Percentiles rank a stretch among this genome's conserved stretches.
These are phyloP conservation scores for Boletus semigastroideus DNA, from an alignment of 1,284 basidiomycete species.

Conservation along the genomic window DNA sequence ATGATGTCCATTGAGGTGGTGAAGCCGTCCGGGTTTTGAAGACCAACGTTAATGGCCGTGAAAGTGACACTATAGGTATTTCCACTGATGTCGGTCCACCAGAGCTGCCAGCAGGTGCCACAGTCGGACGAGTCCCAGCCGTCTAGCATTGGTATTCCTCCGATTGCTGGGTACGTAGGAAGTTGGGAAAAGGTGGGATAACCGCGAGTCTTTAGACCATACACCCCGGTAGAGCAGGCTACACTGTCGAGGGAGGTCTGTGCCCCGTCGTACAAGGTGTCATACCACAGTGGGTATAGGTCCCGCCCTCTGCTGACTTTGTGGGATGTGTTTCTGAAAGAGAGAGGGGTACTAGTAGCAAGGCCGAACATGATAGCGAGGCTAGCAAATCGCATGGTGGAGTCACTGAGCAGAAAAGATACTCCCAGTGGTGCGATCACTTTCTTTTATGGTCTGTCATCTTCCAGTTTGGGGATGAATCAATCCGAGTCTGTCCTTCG, in stretches of 20 bases:
- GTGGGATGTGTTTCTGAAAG: slow-evolving; percentile 1
- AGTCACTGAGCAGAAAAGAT: background rate
- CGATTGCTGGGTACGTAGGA: slow-evolving; percentile 51
- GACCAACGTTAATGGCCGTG: slow-evolving; percentile 28
- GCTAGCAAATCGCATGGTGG: slow-evolving; percentile 14
- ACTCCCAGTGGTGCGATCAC: background rate
- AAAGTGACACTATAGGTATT: slow-evolving; percentile 8
- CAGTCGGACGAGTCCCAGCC: slow-evolving; percentile 22
- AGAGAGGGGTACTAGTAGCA: slow-evolving; percentile 4
- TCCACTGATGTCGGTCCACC: slow-evolving; percentile 29
- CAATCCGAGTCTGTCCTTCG: no score
- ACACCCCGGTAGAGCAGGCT: slow-evolving; percentile 47
- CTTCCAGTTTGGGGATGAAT: no score
- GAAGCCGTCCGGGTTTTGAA: background rate
- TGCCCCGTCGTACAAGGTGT: slow-evolving; percentile 38
- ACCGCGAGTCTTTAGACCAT: slow-evolving; percentile 39
- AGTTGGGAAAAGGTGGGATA: slow-evolving; percentile 45
- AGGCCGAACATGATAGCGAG: slow-evolving; percentile 4
- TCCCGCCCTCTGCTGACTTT: background rate
- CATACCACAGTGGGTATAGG: slow-evolving; percentile 9
- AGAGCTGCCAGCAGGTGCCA: slow-evolving; percentile 28
- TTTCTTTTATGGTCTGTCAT: no score
- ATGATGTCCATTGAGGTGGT: background rate
- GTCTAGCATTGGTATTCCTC: slow-evolving; percentile 37
- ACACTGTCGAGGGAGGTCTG: slow-evolving; percentile 37